Base-by-base conservation (phyloP, 805 yeast species). In the Sugiyamaella lignohabitans region DNA sequence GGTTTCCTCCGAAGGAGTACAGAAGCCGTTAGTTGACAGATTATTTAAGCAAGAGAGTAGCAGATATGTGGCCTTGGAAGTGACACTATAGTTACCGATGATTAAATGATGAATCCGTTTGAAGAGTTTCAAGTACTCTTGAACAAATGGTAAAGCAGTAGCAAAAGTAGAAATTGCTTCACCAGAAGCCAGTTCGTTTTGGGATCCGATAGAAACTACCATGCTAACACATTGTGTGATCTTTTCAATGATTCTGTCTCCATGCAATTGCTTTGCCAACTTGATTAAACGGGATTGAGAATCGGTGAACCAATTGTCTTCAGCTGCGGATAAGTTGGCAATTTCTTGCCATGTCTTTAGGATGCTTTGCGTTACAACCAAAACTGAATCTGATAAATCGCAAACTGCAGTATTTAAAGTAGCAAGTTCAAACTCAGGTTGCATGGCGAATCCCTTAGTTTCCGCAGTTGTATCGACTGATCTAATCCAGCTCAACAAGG, bases 21-120 rank as follows among this genome's bases (percentile, higher is more conserved):
- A 93, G 75, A 88, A 89, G 0, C 98, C 98, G 46, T 82, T 76
- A 11, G 77, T 77, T 0, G 95, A 78, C 23, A 93, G 65, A 5
- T 73, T 74, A 51, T 73, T 67, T 34, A 93, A 71, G 5, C 80
- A 59, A 4, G 72, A 66, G 5, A 82, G 56, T 42, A 93, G 65
- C 34, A 78, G 68, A 57, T 69, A 82, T 0, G 87, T 71, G 11
- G 88, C 82, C 51, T 78, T 78, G 3, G 86, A 71, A 6, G 78
- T 66, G 23, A 74, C 71, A 18, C 64, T 51, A 58, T 85, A 85
- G 57, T 78, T 72, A 0, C 54, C 53, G 40, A 74, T 69, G 6
- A 73, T 59, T 46, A 75, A 75, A 11, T 62, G 58, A 43, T 78
- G 58, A 1, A 86, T 60, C 2, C 64, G 55, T 1, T 62, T 54